Percentiles rank a stretch among this genome's conserved stretches.
Evolutionary conservation across 306 rosid species (phyloP).

Genomic region (Dalbergia cultrata): DNA sequence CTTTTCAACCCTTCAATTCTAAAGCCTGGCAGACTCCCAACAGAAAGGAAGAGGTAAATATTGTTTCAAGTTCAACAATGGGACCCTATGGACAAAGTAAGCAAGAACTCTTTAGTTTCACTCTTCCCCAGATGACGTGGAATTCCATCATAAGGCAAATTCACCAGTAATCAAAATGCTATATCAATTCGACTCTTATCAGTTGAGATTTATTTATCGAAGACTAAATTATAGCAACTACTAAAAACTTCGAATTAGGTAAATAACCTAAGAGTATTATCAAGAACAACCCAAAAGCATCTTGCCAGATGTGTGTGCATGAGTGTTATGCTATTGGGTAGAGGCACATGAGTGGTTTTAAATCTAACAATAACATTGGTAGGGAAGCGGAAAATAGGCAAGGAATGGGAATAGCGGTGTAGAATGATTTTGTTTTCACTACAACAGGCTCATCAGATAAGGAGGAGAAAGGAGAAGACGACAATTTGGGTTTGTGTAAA

Average conservation of each 20-base stretch:
- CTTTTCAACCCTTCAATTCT: background rate
- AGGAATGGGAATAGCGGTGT: background rate
- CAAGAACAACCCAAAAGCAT: conserved; percentile 4
- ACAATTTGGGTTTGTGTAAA: background rate
- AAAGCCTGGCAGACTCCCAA: conserved; percentile 10
- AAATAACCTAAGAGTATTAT: background rate
- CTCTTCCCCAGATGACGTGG: background rate
- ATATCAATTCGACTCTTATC: conserved; percentile 14
- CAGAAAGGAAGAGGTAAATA: background rate
- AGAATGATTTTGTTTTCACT: background rate
- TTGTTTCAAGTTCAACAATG: background rate
- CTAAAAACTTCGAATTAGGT: background rate
- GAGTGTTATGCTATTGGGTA: no score
- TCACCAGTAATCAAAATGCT: background rate
- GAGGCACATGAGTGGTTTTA: no score
- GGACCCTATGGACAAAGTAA: background rate
- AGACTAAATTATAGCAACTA: background rate
- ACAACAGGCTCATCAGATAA: background rate
- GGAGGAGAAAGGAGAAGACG: background rate
- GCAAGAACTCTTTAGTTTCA: conserved; percentile 2
- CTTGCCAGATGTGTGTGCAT: background rate
- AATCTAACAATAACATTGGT: background rate
- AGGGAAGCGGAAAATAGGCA: background rate
- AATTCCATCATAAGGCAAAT: background rate
- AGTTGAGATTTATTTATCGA: conserved; percentile 5